Evolutionary conservation across 805 yeast species (phyloP).

Genomic region (Candida takata): DNA sequence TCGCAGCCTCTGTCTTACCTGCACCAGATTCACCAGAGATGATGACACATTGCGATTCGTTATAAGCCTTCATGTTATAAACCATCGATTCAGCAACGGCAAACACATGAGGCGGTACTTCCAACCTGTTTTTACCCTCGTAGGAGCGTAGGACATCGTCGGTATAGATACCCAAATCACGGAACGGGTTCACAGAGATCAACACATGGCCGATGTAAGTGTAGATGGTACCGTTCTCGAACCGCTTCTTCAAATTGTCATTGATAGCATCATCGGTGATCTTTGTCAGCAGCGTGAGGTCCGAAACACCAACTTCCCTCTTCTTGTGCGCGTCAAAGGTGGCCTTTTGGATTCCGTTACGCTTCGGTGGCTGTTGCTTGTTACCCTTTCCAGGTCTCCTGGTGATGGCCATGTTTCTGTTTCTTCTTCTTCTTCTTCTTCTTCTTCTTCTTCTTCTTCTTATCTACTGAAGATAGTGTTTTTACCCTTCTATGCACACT

Average conservation of each 20-base stretch:
- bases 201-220: slow-evolving; percentile 92
- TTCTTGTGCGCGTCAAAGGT: slow-evolving; percentile 81
- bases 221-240: slow-evolving; percentile 83
- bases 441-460: neutral
- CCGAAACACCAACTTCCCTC: slow-evolving; percentile 98
- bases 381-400: slow-evolving; percentile 58
- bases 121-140: slow-evolving; percentile 87
- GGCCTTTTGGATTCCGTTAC: slow-evolving; percentile 72
- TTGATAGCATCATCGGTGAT: slow-evolving; percentile 90
- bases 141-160: slow-evolving; percentile 67
- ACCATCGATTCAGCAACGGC: slow-evolving; percentile 97
- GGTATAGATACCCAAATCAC: slow-evolving; percentile 93
- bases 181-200: slow-evolving; percentile 93
- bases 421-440: neutral
- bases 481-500: too few relatives aligned
- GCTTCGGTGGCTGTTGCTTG: slow-evolving; percentile 47
- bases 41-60: slow-evolving; percentile 94
- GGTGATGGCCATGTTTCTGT: slow-evolving; percentile 57
- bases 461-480: too few relatives aligned
- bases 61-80: slow-evolving; percentile 88
- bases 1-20: slow-evolving; percentile 97
- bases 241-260: slow-evolving; percentile 83
- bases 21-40: slow-evolving; percentile 98
- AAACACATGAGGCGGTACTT: slow-evolving; percentile 96
- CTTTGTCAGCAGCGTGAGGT: slow-evolving; percentile 78